phyloP scores from a whole-genome alignment of 768 basidiomycete genomes.

The Pholiota molesta region DNA sequence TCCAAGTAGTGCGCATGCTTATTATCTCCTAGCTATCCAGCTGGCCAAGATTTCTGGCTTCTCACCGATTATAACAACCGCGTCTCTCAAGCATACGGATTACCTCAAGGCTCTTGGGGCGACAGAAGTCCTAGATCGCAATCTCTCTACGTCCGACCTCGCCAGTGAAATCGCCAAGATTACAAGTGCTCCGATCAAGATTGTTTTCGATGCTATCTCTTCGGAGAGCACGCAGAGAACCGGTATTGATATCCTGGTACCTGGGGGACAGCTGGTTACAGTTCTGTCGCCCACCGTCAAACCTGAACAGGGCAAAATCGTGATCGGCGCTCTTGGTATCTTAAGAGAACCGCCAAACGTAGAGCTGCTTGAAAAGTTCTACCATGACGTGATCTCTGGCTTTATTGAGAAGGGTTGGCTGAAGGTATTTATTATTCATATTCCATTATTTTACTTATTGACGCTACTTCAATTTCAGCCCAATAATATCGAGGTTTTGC shows the following conservation, averaged over 20 bases:
- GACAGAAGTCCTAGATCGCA: constrained; percentile 40
- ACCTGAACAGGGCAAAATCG: constrained; percentile 13
- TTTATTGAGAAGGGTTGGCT: constrained; percentile 18
- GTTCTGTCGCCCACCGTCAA: constrained; percentile 1
- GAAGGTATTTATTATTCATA: constrained; percentile 15
- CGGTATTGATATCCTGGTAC: constrained; percentile 26
- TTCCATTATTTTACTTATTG: background rate
- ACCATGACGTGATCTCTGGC: constrained; percentile 15
- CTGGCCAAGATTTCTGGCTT: constrained; percentile 43
- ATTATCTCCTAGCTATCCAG: constrained; percentile 29
- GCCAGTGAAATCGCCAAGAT: constrained; percentile 24
- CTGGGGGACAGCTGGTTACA: constrained; percentile 13
- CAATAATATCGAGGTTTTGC: constrained; percentile 1
- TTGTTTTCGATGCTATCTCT: constrained; percentile 31
- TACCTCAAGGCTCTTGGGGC: constrained; percentile 40
- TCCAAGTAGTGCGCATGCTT: background rate
- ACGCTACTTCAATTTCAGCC: background rate
- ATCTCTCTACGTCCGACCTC: constrained; percentile 20
- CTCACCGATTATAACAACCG: constrained; percentile 42
- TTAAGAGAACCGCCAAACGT: constrained; percentile 19
- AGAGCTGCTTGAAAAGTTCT: constrained; percentile 17
- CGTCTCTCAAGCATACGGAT: constrained; percentile 32
- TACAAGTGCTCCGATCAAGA: constrained; percentile 23
- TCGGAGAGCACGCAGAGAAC: constrained; percentile 24
- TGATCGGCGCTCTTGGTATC: constrained; percentile 14